These are phyloP conservation scores for Primulina huaijiensis DNA, from an alignment of 257 asterid genomes.

Conservation along the genomic window DNA sequence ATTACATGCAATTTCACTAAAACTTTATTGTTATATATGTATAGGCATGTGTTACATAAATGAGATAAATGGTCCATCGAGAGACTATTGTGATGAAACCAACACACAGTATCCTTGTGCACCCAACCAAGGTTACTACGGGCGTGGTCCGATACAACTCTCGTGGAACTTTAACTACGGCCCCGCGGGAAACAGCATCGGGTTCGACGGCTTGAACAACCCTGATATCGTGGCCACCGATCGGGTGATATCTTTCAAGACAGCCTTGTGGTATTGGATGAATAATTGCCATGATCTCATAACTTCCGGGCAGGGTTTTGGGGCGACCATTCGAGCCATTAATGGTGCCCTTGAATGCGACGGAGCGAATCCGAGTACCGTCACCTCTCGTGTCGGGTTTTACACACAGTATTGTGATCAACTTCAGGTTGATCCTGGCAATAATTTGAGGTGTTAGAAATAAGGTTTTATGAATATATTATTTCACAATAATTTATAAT, in stretches of 20 bases:
- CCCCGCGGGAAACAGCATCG: constrained; percentile 11
- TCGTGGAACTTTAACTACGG: constrained; percentile 22
- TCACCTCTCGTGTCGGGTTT: not conserved
- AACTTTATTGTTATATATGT: no score
- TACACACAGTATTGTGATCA: constrained; percentile 5
- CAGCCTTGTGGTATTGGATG: constrained; percentile 12
- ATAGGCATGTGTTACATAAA: constrained; percentile 13
- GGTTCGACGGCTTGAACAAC: constrained; percentile 9
- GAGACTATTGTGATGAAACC: constrained; percentile 11
- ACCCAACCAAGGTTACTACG: constrained; percentile 10
- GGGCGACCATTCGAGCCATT: constrained; percentile 18
- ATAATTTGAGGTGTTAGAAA: constrained; percentile 1
- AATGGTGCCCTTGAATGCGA: constrained; percentile 3
- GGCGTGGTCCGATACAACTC: constrained; percentile 21
- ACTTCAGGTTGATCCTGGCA: constrained; percentile 11
- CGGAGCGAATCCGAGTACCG: constrained; percentile 5
- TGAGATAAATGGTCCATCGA: not conserved
- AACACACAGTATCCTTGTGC: constrained; percentile 19
- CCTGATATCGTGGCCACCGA: constrained; percentile 13
- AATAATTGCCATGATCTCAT: constrained; percentile 10
- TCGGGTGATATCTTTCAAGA: not conserved
- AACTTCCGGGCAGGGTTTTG: constrained; percentile 16
- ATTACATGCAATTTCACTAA: no score
- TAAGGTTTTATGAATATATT: no score
- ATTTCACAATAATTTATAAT: no score